Evolutionary conservation across 257 asterid genomes (phyloP).

Genomic region (Penstemon eatonii): DNA sequence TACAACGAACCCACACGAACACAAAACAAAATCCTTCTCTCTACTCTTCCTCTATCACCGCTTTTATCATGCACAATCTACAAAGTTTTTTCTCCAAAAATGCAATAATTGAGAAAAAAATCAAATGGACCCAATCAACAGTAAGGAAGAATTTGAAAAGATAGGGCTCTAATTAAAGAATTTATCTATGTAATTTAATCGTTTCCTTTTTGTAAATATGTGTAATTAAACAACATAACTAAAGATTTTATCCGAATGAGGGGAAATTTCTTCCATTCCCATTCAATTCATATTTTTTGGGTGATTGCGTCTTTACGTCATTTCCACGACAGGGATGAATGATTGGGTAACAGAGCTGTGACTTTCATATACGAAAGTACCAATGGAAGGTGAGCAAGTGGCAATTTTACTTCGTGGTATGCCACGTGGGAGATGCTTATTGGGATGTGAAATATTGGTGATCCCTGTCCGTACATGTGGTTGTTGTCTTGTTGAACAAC

Average conservation of each 20-base stretch:
- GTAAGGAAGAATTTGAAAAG: no score
- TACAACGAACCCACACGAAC: slow-evolving; percentile 17
- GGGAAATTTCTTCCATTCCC: no score
- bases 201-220: no score
- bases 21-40: slow-evolving; percentile 27
- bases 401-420: neutral
- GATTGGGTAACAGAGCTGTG: slow-evolving; percentile 26
- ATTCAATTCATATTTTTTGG: no score
- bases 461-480: no score
- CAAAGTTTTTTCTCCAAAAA: slow-evolving; percentile 17
- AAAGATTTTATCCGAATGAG: no score
- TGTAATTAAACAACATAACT: no score
- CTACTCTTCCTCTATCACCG: slow-evolving; percentile 41
- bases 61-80: slow-evolving; percentile 49
- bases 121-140: slow-evolving; percentile 23
- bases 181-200: no score
- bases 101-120: neutral
- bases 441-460: neutral
- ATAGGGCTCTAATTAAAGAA: no score
- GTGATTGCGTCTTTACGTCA: slow-evolving; percentile 14
- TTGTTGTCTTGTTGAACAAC: no score
- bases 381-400: neutral
- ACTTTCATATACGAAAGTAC: neutral
- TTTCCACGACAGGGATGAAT: slow-evolving; percentile 10
- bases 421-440: slow-evolving; percentile 14